A percentile compares a stretch with the other conserved stretches of the same genome.
Evolutionary conservation across 371 early-diverging fungal genomes (phyloP).

Genomic region (Dichotomocladium elegans): DNA sequence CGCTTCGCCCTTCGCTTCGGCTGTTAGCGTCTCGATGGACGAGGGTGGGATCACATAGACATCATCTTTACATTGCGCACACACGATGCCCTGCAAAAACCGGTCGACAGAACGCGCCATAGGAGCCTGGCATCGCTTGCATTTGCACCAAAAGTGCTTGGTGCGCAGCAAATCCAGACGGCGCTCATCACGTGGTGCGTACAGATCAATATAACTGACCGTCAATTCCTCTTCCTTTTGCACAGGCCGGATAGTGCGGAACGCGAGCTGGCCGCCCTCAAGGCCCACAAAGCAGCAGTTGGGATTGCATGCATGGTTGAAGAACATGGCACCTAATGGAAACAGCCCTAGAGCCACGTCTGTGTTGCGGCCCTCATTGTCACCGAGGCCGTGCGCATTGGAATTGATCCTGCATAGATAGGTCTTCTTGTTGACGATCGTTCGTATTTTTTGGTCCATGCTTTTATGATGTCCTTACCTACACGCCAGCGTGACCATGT

Average conservation of each 20-base stretch:
- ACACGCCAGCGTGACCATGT: constrained; percentile 60
- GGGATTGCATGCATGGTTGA: constrained; percentile 68
- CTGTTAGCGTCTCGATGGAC: constrained; percentile 21
- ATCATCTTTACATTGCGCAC: constrained; percentile 53
- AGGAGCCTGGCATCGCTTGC: constrained; percentile 57
- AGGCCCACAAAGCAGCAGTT: constrained; percentile 60
- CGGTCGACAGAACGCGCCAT: constrained; percentile 65
- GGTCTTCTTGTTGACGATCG: no score
- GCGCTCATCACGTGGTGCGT: constrained; percentile 65
- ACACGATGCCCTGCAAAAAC: constrained; percentile 63
- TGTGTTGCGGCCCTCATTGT: constrained; percentile 48
- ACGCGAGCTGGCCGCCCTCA: constrained; percentile 44
- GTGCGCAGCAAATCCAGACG: constrained; percentile 55
- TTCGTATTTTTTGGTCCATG: no score
- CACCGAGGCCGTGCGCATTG: constrained; percentile 54
- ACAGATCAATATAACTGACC: constrained; percentile 65
- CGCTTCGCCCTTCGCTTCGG: no score
- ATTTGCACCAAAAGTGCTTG: constrained; percentile 74
- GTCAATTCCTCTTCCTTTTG: constrained; percentile 54
- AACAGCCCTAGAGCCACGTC: constrained; percentile 63
- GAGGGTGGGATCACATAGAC: constrained; percentile 63
- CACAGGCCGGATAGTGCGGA: constrained; percentile 59
- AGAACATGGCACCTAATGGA: constrained; percentile 59
- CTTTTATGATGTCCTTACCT: constrained; percentile 36
- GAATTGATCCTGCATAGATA: constrained; percentile 45